Percentiles rank a stretch among this genome's conserved stretches.
phyloP scores from a whole-genome alignment of 1,284 basidiomycete species.

The Austroboletus novae-zelandiae region DNA sequence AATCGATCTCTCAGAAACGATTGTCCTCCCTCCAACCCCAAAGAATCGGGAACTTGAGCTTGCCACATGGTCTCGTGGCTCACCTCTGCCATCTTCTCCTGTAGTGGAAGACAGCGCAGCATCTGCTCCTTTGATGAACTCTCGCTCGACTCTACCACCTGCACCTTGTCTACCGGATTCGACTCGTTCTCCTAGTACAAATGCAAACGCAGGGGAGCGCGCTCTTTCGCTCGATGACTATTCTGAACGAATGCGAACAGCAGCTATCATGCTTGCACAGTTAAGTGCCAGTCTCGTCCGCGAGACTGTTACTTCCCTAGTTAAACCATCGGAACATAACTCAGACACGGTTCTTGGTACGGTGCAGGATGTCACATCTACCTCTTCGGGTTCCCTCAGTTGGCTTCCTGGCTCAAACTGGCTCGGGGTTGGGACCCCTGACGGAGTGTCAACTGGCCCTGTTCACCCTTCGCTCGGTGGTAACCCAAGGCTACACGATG shows the following conservation, averaged over 20 bases:
- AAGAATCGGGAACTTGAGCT: conserved; percentile 89
- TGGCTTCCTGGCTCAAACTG: conserved; percentile 70
- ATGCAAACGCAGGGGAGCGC: conserved; percentile 14
- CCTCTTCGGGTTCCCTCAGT: conserved; percentile 38
- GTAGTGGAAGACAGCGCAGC: conserved; percentile 30
- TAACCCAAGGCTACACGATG: conserved; percentile 24
- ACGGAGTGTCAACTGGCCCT: conserved; percentile 26
- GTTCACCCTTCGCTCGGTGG: conserved; percentile 33
- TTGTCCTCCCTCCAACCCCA: conserved; percentile 75
- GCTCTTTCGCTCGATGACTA: conserved; percentile 85
- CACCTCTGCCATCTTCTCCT: conserved; percentile 52
- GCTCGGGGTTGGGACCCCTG: conserved; percentile 40
- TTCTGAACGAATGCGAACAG: conserved; percentile 96
- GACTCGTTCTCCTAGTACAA: conserved; percentile 1
- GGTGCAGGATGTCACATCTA: conserved; percentile 20
- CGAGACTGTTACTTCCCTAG: conserved; percentile 41
- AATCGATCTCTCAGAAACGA: conserved; percentile 76
- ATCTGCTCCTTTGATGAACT: conserved; percentile 9
- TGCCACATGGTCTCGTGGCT: conserved; percentile 74
- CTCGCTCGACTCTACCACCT: conserved; percentile 9
- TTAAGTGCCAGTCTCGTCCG: conserved; percentile 82
- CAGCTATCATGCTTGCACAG: conserved; percentile 98
- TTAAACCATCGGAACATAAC: conserved; percentile 34
- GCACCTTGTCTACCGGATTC: conserved; percentile 9
- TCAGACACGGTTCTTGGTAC: conserved; percentile 6